These are phyloP conservation scores for Eutrema japonicum DNA, from an alignment of 345 rosid species.

Conservation along the genomic window DNA sequence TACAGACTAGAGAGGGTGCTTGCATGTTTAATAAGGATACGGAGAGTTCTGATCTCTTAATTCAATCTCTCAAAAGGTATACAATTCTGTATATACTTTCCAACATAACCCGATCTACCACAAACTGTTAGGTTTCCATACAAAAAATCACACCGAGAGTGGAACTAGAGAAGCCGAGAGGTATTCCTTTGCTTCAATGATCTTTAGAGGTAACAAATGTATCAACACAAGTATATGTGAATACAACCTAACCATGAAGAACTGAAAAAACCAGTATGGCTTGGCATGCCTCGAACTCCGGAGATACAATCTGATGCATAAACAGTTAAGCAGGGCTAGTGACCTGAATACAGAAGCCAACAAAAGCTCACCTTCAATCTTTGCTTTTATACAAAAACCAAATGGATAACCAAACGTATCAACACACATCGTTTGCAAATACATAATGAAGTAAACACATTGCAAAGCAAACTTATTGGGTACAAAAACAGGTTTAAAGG, in stretches of 20 bases:
- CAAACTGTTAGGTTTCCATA: background rate
- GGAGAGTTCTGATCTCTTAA: background rate
- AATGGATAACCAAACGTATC: constrained; percentile 3
- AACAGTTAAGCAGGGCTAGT: background rate
- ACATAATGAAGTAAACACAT: constrained; percentile 22
- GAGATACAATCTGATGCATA: background rate
- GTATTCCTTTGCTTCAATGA: background rate
- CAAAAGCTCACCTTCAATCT: background rate
- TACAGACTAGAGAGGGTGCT: background rate
- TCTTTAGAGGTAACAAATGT: background rate
- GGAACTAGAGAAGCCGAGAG: background rate
- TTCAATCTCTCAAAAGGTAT: constrained; percentile 2
- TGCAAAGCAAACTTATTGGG: constrained; percentile 32
- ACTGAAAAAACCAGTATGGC: background rate
- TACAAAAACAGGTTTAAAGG: background rate
- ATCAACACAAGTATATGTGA: background rate
- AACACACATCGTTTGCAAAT: background rate
- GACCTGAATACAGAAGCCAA: constrained; percentile 6
- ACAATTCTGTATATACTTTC: background rate
- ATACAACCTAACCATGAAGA: background rate
- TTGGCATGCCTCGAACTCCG: too few relatives aligned
- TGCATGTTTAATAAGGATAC: background rate
- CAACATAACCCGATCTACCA: background rate
- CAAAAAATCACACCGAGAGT: too few relatives aligned
- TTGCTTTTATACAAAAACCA: background rate